Evolutionary conservation across 306 rosid genomes (phyloP), one percentile per base, ranked within the genome.

Genomic region (Casuarina cunninghamiana): DNA sequence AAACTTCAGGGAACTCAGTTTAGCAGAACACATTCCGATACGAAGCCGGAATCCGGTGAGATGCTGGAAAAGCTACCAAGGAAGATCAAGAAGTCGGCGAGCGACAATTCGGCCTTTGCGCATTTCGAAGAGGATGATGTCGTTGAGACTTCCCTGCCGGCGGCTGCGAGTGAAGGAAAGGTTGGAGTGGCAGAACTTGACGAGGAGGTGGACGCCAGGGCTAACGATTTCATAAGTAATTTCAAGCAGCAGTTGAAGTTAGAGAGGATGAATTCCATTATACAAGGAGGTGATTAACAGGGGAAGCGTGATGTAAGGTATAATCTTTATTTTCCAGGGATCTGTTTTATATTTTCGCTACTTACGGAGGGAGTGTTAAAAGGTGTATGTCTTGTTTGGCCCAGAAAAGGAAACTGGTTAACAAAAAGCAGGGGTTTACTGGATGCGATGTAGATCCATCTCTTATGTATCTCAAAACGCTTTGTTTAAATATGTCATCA

Each of bases 51-150:
- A 0, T 78, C 93, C 5, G 97, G 93, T 0, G 93, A 87, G 79
- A 68, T 87, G 0, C 94, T 90, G 37, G 67, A 26, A 60, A 90
- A 78, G 97, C 88, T 87, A 0, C 13, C 96, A 45, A 81, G 38
- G 87, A 95, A 88, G 91, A 90, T 93, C 94, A 91, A 81, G 85
- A 93, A 93, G 73, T 93, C 99, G 19, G 97, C 96, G 13, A 95
- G 93, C 67, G 67, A 84, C 3, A 91, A 88, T 39, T 89, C 96
- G 5, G 84, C 96, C 3, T 89, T 88, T 71, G 42, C 70, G n/a
- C 94, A 88, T 78, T 90, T 86, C 46, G 83, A 73, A 75, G 98
- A 85, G 21, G 88, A 76, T 0, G 98, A 91, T 5, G 70, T 89
- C 73, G 90, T 78, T 38, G 96, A 95, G 90, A 82, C 0, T 12